Evolutionary conservation across 2,329 filamentous ascomycete species (phyloP).

Genomic region (Bimuria novae-zelandiae): DNA sequence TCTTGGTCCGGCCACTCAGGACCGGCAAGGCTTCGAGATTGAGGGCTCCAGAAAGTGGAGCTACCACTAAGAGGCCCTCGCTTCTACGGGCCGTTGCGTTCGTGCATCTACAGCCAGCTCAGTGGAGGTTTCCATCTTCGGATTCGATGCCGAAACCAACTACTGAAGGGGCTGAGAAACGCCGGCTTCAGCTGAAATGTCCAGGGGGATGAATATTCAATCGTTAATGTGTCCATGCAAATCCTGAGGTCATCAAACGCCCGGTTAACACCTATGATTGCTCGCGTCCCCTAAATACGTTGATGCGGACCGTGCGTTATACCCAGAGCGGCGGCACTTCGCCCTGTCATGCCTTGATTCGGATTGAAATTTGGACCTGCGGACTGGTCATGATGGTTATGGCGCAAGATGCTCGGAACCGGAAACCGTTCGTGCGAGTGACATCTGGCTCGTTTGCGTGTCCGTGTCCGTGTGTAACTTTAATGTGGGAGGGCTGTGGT

Average conservation of each 20-base stretch:
- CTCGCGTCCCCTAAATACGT: neutral
- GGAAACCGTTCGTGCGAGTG: neutral
- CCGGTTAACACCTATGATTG: slow-evolving; percentile 4
- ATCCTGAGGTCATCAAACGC: slow-evolving; percentile 25
- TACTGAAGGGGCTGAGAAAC: neutral
- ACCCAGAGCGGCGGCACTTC: neutral
- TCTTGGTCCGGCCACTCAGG: slow-evolving; percentile 1
- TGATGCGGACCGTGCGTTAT: slow-evolving; percentile 1
- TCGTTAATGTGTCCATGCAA: neutral
- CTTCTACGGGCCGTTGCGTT: slow-evolving; percentile 4
- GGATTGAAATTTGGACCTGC: neutral
- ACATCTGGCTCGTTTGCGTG: neutral
- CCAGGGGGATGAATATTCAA: neutral
- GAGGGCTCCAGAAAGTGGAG: slow-evolving; percentile 1
- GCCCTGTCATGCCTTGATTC: neutral
- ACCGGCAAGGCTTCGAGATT: neutral
- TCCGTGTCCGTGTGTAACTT: neutral
- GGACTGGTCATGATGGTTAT: neutral
- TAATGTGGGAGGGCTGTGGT: neutral
- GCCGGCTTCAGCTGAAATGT: neutral
- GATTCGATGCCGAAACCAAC: neutral
- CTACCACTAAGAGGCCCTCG: neutral
- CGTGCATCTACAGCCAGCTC: neutral
- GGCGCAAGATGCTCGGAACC: neutral
- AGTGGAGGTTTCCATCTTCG: neutral